phyloP scores from a whole-genome alignment of 169 alveolate genomes.

The Babesia bigemina region DNA sequence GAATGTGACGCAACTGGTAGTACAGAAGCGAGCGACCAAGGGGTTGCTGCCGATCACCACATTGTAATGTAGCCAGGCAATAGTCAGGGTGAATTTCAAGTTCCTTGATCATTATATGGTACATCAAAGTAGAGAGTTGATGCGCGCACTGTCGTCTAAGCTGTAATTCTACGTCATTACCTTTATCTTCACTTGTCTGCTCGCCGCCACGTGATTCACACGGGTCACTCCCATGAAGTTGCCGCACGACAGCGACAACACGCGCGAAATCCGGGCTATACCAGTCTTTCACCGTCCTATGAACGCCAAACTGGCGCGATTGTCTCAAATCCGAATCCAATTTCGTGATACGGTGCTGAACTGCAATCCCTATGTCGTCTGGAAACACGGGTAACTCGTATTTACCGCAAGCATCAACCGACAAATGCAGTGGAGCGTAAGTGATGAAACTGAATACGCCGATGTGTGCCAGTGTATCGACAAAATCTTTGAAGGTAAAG shows the following conservation, averaged over 20 bases:
- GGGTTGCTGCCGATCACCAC: background rate
- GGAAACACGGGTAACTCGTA: slow-evolving; percentile 3
- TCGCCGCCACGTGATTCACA: background rate
- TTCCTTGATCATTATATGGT: background rate
- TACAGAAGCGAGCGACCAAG: slow-evolving; percentile 10
- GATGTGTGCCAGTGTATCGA: background rate
- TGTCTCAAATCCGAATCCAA: background rate
- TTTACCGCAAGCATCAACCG: background rate
- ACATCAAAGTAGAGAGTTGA: background rate
- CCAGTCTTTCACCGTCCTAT: slow-evolving; percentile 9
- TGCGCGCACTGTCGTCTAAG: background rate
- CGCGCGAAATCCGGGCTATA: background rate
- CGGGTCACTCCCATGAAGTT: background rate
- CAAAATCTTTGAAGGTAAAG: background rate
- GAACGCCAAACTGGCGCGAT: background rate
- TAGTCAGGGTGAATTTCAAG: background rate
- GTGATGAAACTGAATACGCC: slow-evolving; percentile 12
- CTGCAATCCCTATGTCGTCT: background rate
- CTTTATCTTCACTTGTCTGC: background rate
- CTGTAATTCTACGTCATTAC: no score
- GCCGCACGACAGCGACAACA: background rate
- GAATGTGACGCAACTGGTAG: slow-evolving; percentile 9
- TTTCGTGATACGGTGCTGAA: background rate
- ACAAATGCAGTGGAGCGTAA: background rate
- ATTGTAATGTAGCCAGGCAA: background rate